Base-by-base conservation (phyloP, 2,329 filamentous ascomycete genomes). In the Teratosphaeria gauchensis region DNA sequence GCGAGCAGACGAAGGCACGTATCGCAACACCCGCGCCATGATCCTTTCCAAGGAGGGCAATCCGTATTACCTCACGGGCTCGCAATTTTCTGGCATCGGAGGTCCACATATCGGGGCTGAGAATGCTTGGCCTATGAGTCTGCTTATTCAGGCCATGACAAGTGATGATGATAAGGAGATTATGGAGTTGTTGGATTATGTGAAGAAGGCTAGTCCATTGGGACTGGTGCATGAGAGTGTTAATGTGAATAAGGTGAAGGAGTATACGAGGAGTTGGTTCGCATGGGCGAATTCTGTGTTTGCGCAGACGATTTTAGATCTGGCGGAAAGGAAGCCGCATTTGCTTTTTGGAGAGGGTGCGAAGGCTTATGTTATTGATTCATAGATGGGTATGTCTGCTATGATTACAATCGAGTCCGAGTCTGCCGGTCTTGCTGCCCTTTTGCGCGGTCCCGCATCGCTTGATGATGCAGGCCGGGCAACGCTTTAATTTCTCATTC, bases 241-340 rank as follows among this genome's bases (percentile, higher is more conserved):
- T 48, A 84, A 96, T 68, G 92, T 97, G 4, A 85, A 92, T 61
- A 76, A 82, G 59, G 75, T 80, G 35, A 75, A 74, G 48, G 78
- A 83, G 42, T 97, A 94, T 73, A 96, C 92, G 1, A 80, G 91
- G 63, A 90, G 88, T 69, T 97, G 92, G 92, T 97, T 97, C 72
- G 90, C 92, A 2, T 97, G 92, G 94, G 94, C 94, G 11, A 99
- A 99, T 66, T 94, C 90, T 0, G 90, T 99, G 11, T 97, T 96
- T 75, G 91, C 92, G 14, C 87, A 90, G 73, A 95, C 92, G 0
- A 90, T 99, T 53, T 76, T 99, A 56, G 90, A 96, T 76, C 72
- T 99, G 56, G 94, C 92, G 1, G 86, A 87, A 74, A 79, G 92
- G 71, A 96, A 95, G 74, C 94, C 94, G 3, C 84, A 95, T 73